A percentile compares a stretch with the other conserved stretches of the same genome.
Conservation (phyloP, 495 filamentous ascomycete species). For the Xylaria palmicola region DNA sequence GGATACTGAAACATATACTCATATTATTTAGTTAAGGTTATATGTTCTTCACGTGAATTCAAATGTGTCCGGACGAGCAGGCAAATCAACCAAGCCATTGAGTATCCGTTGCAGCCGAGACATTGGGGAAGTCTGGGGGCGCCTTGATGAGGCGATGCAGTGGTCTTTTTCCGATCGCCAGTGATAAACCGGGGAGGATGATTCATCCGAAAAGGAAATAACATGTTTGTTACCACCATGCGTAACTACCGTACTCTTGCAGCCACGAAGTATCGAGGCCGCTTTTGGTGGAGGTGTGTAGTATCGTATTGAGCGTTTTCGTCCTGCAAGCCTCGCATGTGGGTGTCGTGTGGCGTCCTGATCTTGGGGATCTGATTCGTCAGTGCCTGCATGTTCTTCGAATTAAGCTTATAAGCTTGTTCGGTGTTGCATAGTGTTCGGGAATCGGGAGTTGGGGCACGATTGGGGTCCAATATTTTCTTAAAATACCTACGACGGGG, state of each 20-base stretch:
- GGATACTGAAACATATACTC: background rate
- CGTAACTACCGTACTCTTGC: background rate
- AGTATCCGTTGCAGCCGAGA: constrained; percentile 7
- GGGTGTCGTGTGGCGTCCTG: constrained; percentile 11
- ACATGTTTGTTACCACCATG: background rate
- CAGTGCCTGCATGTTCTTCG: constrained; percentile 12
- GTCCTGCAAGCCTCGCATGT: constrained; percentile 14
- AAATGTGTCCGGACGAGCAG: background rate
- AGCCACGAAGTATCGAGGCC: background rate
- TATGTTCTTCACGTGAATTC: background rate
- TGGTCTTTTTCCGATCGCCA: constrained; percentile 6
- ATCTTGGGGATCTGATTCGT: constrained; percentile 5
- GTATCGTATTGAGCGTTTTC: constrained; percentile 5
- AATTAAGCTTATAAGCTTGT: constrained; percentile 21
- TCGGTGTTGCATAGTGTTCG: constrained; percentile 14
- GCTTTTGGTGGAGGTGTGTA: constrained; percentile 8
- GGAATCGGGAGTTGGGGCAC: constrained; percentile 14
- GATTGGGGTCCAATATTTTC: background rate
- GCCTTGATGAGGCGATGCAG: background rate
- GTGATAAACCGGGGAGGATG: background rate
- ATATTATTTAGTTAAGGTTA: background rate
- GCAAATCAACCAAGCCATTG: background rate
- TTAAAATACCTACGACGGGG: constrained; percentile 11
- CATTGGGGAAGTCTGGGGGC: background rate
- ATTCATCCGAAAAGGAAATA: constrained; percentile 9